These are phyloP conservation scores for Seiridium cupressi DNA, from an alignment of 2,329 filamentous ascomycete species.

Conservation along the genomic window DNA sequence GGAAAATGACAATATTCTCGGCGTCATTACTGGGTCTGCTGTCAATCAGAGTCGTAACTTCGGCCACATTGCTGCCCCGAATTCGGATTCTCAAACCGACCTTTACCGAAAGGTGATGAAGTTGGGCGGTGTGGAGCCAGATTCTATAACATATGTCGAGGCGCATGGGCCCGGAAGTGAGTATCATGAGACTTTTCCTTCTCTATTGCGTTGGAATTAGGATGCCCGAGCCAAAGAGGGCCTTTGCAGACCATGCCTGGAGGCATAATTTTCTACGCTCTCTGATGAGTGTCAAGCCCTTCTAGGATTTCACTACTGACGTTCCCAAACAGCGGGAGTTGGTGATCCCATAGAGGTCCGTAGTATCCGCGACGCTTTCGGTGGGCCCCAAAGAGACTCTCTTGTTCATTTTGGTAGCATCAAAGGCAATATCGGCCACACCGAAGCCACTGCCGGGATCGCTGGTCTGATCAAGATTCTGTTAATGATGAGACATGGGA, in stretches of 20 bases:
- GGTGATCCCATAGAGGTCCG: slow-evolving; percentile 30
- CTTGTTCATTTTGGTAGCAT: slow-evolving; percentile 20
- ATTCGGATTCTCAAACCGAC: slow-evolving; percentile 23
- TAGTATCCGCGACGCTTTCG: slow-evolving; percentile 8
- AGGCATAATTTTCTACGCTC: no score
- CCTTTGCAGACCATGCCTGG: no score
- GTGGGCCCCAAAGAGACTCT: not conserved
- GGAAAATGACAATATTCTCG: slow-evolving; percentile 44
- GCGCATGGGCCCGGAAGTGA: slow-evolving; percentile 41
- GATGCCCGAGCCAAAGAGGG: no score
- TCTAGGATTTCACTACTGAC: no score
- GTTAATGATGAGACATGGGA: slow-evolving; percentile 13
- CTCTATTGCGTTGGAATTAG: no score
- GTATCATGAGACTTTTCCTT: no score
- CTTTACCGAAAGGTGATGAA: slow-evolving; percentile 29
- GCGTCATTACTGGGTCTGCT: slow-evolving; percentile 34
- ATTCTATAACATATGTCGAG: slow-evolving; percentile 30
- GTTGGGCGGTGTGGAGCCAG: slow-evolving; percentile 18
- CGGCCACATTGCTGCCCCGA: slow-evolving; percentile 40
- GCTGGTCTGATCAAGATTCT: slow-evolving; percentile 17
- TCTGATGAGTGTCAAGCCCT: no score
- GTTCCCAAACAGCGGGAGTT: slow-evolving; percentile 12
- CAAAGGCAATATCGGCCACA: slow-evolving; percentile 21
- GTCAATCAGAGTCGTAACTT: slow-evolving; percentile 41
- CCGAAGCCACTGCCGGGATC: slow-evolving; percentile 15